phyloP scores from a whole-genome alignment of 805 yeast genomes.

The Millerago galiae region DNA sequence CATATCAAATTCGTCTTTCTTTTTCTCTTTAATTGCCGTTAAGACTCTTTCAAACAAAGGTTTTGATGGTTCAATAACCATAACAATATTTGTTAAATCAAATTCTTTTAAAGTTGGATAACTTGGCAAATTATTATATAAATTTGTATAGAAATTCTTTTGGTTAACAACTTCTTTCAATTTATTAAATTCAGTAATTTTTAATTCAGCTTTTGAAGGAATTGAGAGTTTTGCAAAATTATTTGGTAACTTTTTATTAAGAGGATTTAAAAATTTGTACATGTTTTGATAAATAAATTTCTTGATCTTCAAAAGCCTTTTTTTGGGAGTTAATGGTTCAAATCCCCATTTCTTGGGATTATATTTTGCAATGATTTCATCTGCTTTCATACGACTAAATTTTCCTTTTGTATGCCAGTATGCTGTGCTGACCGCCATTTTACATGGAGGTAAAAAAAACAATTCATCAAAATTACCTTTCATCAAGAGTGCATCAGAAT shows the following conservation, averaged over 20 bases:
- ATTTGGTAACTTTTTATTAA: not conserved
- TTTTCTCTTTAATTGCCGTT: constrained; percentile 23
- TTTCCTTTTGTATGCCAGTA: constrained; percentile 31
- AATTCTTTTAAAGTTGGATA: constrained; percentile 25
- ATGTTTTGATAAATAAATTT: constrained; percentile 5
- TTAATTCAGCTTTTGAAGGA: not conserved
- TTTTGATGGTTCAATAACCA: constrained; percentile 51
- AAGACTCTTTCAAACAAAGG: constrained; percentile 17
- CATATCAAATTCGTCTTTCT: constrained; percentile 44
- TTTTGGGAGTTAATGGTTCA: constrained; percentile 18
- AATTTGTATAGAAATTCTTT: constrained; percentile 17
- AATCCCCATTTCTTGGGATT: constrained; percentile 15
- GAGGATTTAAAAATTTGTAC: not conserved
- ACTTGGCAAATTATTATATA: constrained; percentile 36
- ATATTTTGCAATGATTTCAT: constrained; percentile 14
- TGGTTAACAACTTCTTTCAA: constrained; percentile 4
- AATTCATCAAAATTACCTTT: constrained; percentile 40
- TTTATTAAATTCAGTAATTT: not conserved
- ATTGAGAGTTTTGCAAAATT: too few species aligned
- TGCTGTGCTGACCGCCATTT: constrained; percentile 40
- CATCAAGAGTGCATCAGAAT: constrained; percentile 45
- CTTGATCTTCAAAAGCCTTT: constrained; percentile 16
- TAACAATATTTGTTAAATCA: constrained; percentile 38
- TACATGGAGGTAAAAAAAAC: constrained; percentile 42
- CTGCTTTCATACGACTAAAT: constrained; percentile 19